Evolutionary conservation across 805 yeast genomes (phyloP), one percentile per base, ranked within the genome.

Genomic region (Metschnikowia amazonensis): DNA sequence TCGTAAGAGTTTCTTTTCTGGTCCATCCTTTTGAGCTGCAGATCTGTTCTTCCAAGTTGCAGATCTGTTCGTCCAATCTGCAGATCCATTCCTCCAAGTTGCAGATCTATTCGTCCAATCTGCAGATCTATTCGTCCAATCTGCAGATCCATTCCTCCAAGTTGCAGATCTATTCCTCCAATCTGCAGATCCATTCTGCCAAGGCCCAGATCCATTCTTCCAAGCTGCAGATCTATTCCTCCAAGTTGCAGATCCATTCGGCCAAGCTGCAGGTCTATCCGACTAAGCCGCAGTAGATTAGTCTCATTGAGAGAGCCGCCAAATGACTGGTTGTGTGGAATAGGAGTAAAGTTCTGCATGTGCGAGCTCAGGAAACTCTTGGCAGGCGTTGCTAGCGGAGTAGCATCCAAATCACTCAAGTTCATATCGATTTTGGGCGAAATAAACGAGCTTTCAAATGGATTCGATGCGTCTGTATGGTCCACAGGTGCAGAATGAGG

Each of bases 321-420:
- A 33, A 54, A 54, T 36, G 39, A 45, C 31, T 42, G 48, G 28
- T 36, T 46, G 14, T 48, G 54, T 20, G 36, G 41, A 21, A 53
- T 36, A 4, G 58, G 58, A 9, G 56, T 50, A 49, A 54, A 52
- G 50, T 48, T 48, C 38, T 36, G 41, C 32, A 13, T 9, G 8
- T 11, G 36, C 13, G 47, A 29, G 18, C 48, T 21, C 28, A 36
- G 36, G 27, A 23, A 17, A 20, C 33, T 16, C 17, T 37, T 34
- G 1, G 50, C 53, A 10, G 58, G 58, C 11, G 56, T 52, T 42
- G 50, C 45, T 38, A 51, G 38, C 16, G 56, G 56, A 20, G 58
- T 52, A 14, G 46, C 44, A 27, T 52, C 56, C 42, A 37, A 49
- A 39, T 50, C 55, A 27, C 46, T 46, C 31, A 45, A 31, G 29